These are phyloP conservation scores for Penicillium griseofulvum DNA, from an alignment of 2,329 filamentous ascomycete genomes.

Conservation along the genomic window DNA sequence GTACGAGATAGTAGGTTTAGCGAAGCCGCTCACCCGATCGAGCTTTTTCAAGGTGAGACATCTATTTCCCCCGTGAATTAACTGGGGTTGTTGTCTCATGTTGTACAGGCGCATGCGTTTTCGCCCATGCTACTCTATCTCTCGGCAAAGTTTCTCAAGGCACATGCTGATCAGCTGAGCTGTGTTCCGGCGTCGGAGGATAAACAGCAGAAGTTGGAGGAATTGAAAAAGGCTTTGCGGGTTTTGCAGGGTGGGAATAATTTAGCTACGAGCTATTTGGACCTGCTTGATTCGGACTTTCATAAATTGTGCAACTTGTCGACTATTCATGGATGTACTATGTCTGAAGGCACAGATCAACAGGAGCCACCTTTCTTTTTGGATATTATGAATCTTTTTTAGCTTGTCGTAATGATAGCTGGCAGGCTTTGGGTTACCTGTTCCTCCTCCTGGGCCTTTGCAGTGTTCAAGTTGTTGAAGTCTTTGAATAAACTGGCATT, in stretches of 20 bases:
- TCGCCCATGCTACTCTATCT: conserved; percentile 9
- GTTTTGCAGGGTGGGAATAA: conserved; percentile 7
- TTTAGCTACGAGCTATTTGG: conserved; percentile 2
- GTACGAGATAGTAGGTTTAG: conserved; percentile 13
- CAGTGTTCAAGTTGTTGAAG: not conserved
- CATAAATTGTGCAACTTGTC: not conserved
- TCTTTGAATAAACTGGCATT: too few relatives aligned
- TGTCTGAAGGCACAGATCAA: not conserved
- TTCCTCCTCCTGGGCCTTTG: not conserved
- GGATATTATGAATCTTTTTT: conserved; percentile 1
- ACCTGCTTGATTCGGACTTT: not conserved
- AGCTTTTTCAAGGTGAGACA: conserved; percentile 13
- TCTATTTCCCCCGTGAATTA: not conserved
- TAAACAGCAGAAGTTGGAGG: not conserved
- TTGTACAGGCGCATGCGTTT: conserved; percentile 3
- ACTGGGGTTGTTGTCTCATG: not conserved
- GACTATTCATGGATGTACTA: not conserved
- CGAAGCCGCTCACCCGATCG: conserved; percentile 6
- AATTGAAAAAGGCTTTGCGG: conserved; percentile 2
- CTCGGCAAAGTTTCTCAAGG: conserved; percentile 7
- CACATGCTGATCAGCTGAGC: conserved; percentile 2
- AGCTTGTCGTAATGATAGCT: rapidly evolving
- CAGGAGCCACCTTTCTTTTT: not conserved
- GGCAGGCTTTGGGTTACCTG: too few relatives aligned
- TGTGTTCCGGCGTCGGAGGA: conserved; percentile 3